phyloP scores from a whole-genome alignment of 2,329 filamentous ascomycete genomes.

The Curvularia lunata region DNA sequence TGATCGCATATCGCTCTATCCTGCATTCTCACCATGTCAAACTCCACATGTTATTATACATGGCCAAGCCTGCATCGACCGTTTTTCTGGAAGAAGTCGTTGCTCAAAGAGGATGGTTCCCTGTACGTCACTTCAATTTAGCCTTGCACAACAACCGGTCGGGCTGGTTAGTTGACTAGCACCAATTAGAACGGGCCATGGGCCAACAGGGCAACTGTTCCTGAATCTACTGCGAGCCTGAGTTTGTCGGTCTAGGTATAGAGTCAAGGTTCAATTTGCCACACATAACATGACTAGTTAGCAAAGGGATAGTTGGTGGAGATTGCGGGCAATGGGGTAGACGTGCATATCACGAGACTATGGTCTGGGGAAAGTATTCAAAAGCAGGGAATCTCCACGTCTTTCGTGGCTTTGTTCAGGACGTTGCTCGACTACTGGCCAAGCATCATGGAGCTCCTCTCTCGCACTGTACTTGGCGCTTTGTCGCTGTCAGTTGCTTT shows the following conservation, averaged over 20 bases:
- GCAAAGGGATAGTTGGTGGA: conserved; percentile 25
- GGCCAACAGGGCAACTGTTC: conserved; percentile 16
- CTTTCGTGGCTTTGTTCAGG: conserved; percentile 11
- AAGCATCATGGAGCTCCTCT: conserved; percentile 40
- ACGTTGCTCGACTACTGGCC: conserved; percentile 13
- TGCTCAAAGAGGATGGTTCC: conserved; percentile 15
- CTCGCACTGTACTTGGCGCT: conserved; percentile 32
- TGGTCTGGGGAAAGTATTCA: conserved; percentile 9
- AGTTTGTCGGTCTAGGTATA: conserved; percentile 6
- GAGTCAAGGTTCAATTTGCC: conserved; percentile 9
- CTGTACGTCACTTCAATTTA: conserved; percentile 30
- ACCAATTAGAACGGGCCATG: conserved; percentile 32
- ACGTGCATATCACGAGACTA: conserved; percentile 15
- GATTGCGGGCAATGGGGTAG: conserved; percentile 11
- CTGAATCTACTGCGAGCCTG: conserved; percentile 11
- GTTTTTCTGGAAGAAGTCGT: conserved; percentile 27
- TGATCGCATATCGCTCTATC: conserved; percentile 14
- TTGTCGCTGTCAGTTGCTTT: conserved; percentile 35
- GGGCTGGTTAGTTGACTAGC: conserved; percentile 5
- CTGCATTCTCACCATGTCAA: not conserved
- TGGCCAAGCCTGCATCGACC: conserved; percentile 18
- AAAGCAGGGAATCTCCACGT: conserved; percentile 22
- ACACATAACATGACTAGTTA: conserved; percentile 21
- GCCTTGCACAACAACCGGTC: conserved; percentile 41
- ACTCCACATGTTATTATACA: conserved; percentile 1